phyloP scores from a whole-genome alignment of 257 asterid species.

The Penstemon barbatus region DNA sequence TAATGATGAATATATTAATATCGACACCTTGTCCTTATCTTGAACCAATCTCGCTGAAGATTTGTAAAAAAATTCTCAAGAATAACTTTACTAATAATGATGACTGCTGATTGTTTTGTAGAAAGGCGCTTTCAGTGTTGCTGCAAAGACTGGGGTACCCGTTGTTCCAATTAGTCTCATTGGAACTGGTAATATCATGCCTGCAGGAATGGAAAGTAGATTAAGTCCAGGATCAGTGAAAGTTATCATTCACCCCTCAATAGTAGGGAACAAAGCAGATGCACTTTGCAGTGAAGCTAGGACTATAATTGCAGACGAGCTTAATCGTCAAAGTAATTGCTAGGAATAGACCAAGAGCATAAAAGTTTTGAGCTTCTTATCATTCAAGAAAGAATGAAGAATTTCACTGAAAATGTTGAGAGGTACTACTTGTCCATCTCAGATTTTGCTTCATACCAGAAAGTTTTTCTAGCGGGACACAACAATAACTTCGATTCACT shows the following conservation, averaged over 20 bases:
- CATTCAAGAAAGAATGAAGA: constrained; percentile 13
- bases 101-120: constrained; percentile 32
- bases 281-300: constrained; percentile 70
- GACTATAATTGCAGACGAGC: constrained; percentile 59
- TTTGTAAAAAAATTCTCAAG: no score
- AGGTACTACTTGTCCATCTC: constrained; percentile 20
- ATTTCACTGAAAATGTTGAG: constrained; percentile 26
- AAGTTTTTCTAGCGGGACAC: not conserved
- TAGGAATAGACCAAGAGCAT: constrained; percentile 25
- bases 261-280: constrained; percentile 59
- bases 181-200: constrained; percentile 93
- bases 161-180: constrained; percentile 79
- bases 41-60: not conserved
- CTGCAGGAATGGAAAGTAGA: constrained; percentile 77
- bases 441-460: not conserved
- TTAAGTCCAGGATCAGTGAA: constrained; percentile 71
- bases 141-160: constrained; percentile 84
- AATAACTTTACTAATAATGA: no score
- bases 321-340: constrained; percentile 37
- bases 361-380: constrained; percentile 2
- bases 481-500: constrained; percentile 20
- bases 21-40: constrained; percentile 3
- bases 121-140: constrained; percentile 97
- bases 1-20: not conserved
- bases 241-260: constrained; percentile 67